phyloP scores from a whole-genome alignment of 1,284 basidiomycete genomes.

The Sporisorium iseilematis-ciliati region DNA sequence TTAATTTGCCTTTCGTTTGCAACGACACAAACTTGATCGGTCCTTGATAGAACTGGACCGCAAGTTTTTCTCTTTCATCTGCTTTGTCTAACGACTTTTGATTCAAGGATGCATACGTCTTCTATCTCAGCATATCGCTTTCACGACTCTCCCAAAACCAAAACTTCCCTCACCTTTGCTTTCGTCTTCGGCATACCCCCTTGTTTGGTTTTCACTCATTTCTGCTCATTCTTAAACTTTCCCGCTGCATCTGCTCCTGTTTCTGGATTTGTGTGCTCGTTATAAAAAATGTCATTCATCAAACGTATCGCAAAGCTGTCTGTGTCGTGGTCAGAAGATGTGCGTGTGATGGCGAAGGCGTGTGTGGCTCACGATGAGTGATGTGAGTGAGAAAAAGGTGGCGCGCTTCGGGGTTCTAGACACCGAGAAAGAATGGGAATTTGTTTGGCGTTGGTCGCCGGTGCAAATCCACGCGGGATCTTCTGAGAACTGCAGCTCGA shows the following conservation, averaged over 20 bases:
- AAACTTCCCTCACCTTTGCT: not conserved
- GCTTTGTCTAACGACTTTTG: not conserved
- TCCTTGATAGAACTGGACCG: not conserved
- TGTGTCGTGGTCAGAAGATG: no score
- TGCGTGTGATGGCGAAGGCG: no score
- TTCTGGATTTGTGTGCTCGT: not conserved
- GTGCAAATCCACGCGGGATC: slow-evolving; percentile 3
- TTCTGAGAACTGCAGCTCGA: not conserved
- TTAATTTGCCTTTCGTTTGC: not conserved
- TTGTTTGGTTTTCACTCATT: not conserved
- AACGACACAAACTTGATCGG: slow-evolving; percentile 1
- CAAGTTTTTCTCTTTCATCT: slow-evolving; percentile 1
- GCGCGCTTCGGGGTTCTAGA: no score
- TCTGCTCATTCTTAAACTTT: not conserved
- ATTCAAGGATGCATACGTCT: not conserved
- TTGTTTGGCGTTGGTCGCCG: not conserved
- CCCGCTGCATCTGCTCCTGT: not conserved
- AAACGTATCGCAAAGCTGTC: not conserved
- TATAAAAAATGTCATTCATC: not conserved
- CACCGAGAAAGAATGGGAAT: not conserved
- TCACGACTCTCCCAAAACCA: no score
- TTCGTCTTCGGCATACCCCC: slow-evolving; percentile 8
- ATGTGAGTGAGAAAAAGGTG: no score
- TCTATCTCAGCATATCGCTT: not conserved
- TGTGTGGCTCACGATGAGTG: no score